These are phyloP conservation scores for Cairneyella variabilis DNA, from an alignment of 495 filamentous ascomycete genomes.

Conservation along the genomic window DNA sequence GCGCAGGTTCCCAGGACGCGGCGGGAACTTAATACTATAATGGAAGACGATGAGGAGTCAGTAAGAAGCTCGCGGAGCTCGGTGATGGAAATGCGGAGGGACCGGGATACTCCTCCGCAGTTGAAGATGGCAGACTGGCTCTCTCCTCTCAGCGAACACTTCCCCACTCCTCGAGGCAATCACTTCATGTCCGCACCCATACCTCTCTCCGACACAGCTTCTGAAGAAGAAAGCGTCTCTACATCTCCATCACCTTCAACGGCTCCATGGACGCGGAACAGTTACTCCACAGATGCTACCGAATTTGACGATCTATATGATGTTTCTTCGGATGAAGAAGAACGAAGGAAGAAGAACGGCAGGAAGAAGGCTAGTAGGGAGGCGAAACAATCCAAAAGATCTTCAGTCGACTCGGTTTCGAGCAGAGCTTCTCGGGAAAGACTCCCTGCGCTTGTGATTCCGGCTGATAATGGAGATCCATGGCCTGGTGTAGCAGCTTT, in stretches of 20 bases:
- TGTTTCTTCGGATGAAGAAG: conserved; percentile 68
- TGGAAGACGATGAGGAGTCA: conserved; percentile 59
- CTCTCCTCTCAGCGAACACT: conserved; percentile 56
- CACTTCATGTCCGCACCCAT: conserved; percentile 55
- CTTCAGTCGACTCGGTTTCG: conserved; percentile 34
- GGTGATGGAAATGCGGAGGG: conserved; percentile 28
- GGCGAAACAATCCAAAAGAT: conserved; percentile 31
- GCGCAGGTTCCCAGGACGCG: conserved; percentile 68
- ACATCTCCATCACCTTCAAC: conserved; percentile 48
- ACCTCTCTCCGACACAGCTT: conserved; percentile 38
- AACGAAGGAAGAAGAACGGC: conserved; percentile 20
- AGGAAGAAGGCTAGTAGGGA: conserved; percentile 34
- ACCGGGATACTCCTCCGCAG: conserved; percentile 12
- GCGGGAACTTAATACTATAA: conserved; percentile 79
- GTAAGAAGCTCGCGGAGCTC: conserved; percentile 34
- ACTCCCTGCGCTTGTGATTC: conserved; percentile 71
- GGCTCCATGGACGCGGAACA: conserved; percentile 49
- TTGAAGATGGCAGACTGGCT: conserved; percentile 34
- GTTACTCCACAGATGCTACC: conserved; percentile 50
- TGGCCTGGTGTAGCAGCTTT: conserved; percentile 38
- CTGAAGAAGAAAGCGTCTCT: conserved; percentile 43
- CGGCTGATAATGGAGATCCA: conserved; percentile 38
- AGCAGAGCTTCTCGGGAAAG: conserved; percentile 34
- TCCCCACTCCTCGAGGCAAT: conserved; percentile 55
- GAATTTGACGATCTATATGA: conserved; percentile 88